Conservation (phyloP, 2,329 filamentous ascomycete genomes). For the Fusarium sp. region DNA sequence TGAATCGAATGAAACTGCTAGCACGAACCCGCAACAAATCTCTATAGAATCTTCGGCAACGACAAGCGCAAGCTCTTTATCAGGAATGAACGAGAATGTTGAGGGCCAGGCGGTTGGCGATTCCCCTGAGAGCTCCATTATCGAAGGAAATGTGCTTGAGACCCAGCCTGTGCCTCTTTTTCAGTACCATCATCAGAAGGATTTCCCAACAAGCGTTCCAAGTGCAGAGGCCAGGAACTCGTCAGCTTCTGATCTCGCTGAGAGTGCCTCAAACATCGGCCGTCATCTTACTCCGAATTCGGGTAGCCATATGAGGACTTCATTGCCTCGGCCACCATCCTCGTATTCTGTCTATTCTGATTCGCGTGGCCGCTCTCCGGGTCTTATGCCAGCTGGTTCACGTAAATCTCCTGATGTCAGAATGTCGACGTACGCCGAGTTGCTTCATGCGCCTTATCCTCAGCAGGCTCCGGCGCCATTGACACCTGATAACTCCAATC, state of each 20-base stretch:
- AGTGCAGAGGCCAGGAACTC: conserved; percentile 56
- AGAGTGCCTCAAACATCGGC: conserved; percentile 62
- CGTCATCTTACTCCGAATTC: conserved; percentile 72
- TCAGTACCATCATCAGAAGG: conserved; percentile 71
- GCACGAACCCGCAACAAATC: conserved; percentile 58
- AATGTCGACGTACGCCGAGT: conserved; percentile 65
- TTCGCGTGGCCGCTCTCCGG: conserved; percentile 70
- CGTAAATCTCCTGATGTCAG: conserved; percentile 67
- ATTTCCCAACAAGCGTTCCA: conserved; percentile 56
- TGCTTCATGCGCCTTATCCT: conserved; percentile 78
- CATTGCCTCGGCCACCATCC: conserved; percentile 76
- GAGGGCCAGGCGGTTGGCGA: conserved; percentile 57
- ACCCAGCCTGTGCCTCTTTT: conserved; percentile 64
- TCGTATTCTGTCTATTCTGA: conserved; percentile 82
- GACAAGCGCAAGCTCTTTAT: conserved; percentile 67
- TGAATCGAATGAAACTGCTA: conserved; percentile 63
- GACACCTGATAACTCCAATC: conserved; percentile 80
- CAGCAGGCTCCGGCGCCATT: conserved; percentile 77
- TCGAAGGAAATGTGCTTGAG: conserved; percentile 56
- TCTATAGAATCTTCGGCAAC: conserved; percentile 64
- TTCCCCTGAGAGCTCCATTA: conserved; percentile 62
- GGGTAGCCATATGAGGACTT: conserved; percentile 64
- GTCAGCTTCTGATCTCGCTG: conserved; percentile 63
- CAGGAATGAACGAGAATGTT: conserved; percentile 59
- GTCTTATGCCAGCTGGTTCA: conserved; percentile 55